A percentile compares a stretch with the other conserved stretches of the same genome.
Conservation (phyloP, 805 yeast species). For the Wickerhamiella lipophila region DNA sequence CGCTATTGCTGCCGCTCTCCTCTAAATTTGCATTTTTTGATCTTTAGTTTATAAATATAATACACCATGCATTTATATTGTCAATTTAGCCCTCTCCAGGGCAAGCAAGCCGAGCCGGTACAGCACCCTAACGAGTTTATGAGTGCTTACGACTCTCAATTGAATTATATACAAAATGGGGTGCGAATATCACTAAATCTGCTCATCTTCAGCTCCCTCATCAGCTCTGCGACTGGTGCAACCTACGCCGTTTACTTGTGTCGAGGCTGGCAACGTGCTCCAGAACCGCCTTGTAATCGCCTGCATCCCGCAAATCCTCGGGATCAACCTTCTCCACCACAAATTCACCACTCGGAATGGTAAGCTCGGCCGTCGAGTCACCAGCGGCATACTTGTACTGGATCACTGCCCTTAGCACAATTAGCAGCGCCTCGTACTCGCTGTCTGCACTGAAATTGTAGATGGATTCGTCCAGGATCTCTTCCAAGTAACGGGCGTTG, state of each 20-base stretch:
- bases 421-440: constrained; percentile 1
- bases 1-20: constrained; percentile 1
- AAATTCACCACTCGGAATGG: neutral
- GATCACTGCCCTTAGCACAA: constrained; percentile 2
- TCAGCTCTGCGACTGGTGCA: too few relatives aligned
- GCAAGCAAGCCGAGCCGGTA: too few relatives aligned
- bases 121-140: too few relatives aligned
- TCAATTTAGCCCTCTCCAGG: too few relatives aligned
- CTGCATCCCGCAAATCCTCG: neutral
- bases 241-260: neutral
- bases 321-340: neutral
- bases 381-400: constrained; percentile 8
- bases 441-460: neutral
- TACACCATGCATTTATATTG: too few relatives aligned
- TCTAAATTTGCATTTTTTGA: neutral
- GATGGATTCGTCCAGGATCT: neutral
- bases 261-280: neutral
- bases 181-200: too few relatives aligned
- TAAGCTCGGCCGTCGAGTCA: neutral
- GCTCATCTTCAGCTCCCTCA: too few relatives aligned
- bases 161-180: too few relatives aligned
- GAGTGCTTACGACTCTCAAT: too few relatives aligned
- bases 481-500: neutral
- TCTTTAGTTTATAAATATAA: too few relatives aligned
- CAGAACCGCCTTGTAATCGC: neutral